A percentile compares a stretch with the other conserved stretches of the same genome.
Conservation (phyloP, 306 rosid genomes). For the Lathyrus aphaca region DNA sequence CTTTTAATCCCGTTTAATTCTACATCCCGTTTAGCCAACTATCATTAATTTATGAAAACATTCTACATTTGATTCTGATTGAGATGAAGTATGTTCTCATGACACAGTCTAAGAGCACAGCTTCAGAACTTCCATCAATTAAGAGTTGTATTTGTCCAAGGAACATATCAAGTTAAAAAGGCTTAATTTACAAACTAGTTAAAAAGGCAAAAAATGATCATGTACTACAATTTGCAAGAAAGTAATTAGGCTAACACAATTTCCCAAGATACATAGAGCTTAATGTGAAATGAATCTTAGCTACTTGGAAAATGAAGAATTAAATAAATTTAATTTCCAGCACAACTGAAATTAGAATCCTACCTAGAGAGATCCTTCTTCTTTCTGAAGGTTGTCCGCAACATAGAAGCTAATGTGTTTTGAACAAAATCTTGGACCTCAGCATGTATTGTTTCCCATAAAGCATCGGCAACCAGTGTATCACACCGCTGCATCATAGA, state of each 20-base stretch:
- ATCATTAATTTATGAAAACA: constrained; percentile 19
- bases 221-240: too few relatives aligned
- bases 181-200: too few relatives aligned
- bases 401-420: constrained; percentile 90
- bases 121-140: constrained; percentile 23
- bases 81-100: constrained; percentile 20
- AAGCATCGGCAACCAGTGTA: constrained; percentile 93
- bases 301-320: too few relatives aligned
- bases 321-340: too few relatives aligned
- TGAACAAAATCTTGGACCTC: constrained; percentile 99
- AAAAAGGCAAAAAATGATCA: too few relatives aligned
- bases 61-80: constrained; percentile 9
- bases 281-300: too few relatives aligned
- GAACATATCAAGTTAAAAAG: not conserved
- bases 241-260: too few relatives aligned
- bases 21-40: constrained; percentile 19
- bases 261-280: too few relatives aligned
- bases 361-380: constrained; percentile 97
- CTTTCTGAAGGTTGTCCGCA: constrained; percentile 92
- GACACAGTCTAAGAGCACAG: constrained; percentile 20
- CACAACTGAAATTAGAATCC: constrained; percentile 31
- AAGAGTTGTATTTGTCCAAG: constrained; percentile 21
- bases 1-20: constrained; percentile 6
- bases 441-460: constrained; percentile 98
- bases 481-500: constrained; percentile 95